A percentile compares a stretch with the other conserved stretches of the same genome.
phyloP scores from a whole-genome alignment of 2,329 filamentous ascomycete species.

The Paecilomyces formosus region DNA sequence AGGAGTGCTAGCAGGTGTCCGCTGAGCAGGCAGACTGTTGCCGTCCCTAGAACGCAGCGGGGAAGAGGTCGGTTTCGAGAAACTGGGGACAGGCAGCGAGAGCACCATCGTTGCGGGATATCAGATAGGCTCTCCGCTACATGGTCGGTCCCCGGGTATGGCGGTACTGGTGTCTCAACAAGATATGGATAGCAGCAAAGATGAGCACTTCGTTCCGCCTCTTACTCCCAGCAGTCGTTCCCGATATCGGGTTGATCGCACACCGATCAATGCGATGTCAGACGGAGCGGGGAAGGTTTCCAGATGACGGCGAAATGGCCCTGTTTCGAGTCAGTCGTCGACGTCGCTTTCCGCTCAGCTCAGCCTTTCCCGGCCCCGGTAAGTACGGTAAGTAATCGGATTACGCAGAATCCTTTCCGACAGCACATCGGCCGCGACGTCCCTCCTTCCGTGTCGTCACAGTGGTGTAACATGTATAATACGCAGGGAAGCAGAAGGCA shows the following conservation, averaged over 20 bases:
- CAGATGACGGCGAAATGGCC: neutral
- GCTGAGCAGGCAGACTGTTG: conserved; percentile 2
- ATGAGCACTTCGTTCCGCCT: neutral
- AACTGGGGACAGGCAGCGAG: conserved; percentile 28
- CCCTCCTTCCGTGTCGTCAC: neutral
- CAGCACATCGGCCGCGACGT: neutral
- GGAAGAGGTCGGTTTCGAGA: conserved; percentile 23
- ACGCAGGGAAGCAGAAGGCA: too few relatives aligned
- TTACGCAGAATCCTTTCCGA: neutral
- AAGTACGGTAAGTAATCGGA: neutral
- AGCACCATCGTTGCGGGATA: conserved; percentile 26
- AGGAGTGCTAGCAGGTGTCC: neutral
- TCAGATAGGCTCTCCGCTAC: neutral
- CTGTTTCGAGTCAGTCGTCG: neutral
- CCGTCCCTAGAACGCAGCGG: conserved; percentile 16
- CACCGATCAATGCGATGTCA: neutral
- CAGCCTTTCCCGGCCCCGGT: neutral
- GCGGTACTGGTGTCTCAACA: neutral
- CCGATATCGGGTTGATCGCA: neutral
- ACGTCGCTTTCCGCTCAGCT: neutral
- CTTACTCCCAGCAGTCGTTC: neutral
- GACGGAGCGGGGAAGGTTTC: neutral
- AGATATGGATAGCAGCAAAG: neutral
- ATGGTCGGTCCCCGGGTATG: neutral
- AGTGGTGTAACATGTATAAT: neutral